phyloP scores from a whole-genome alignment of 305 asterid species.

The Withania somnifera region DNA sequence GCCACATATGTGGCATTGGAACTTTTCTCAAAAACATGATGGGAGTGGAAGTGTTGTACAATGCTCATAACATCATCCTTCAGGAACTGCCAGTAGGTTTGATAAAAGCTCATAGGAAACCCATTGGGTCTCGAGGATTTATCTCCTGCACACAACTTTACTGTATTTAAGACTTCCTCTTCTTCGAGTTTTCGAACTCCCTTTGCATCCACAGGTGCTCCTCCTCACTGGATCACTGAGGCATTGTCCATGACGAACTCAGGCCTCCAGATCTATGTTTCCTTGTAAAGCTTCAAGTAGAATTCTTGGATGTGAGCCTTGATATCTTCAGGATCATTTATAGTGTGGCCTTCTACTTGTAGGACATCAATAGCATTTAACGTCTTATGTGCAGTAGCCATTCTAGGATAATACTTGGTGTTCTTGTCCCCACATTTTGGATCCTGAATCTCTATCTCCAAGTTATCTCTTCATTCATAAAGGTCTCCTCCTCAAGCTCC shows the following conservation, averaged over 20 bases:
- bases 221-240: not conserved
- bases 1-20: too few species aligned
- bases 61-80: too few species aligned
- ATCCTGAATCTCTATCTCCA: not conserved
- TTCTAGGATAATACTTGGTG: too few species aligned
- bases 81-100: too few species aligned
- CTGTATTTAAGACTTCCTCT: not conserved
- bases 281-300: not conserved
- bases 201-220: not conserved
- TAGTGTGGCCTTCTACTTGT: not conserved
- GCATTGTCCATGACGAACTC: not conserved
- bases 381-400: not conserved
- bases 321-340: not conserved
- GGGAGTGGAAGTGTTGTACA: too few species aligned
- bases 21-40: too few species aligned
- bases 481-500: not conserved
- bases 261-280: not conserved
- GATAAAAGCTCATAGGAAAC: too few species aligned
- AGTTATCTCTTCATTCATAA: not conserved
- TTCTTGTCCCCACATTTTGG: not conserved
- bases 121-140: not conserved
- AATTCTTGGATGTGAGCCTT: not conserved
- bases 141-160: not conserved
- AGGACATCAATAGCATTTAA: not conserved
- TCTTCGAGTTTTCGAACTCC: not conserved